These are phyloP conservation scores for Pestalotiopsis sp. DNA, from an alignment of 2,329 filamentous ascomycete species.

Conservation along the genomic window DNA sequence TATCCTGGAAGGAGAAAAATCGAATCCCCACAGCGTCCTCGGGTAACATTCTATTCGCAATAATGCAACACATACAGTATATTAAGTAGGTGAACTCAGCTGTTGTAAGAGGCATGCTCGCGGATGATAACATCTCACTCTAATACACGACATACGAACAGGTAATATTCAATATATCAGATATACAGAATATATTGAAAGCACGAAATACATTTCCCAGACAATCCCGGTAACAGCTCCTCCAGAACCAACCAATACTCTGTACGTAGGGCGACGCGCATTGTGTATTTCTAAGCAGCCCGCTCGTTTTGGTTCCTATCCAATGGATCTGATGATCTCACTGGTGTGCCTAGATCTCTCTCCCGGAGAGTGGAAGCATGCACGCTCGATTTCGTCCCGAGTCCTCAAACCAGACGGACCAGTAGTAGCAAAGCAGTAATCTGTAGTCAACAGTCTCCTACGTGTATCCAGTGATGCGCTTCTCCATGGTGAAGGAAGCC, in stretches of 20 bases:
- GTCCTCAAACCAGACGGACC: not conserved
- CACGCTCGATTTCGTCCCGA: not conserved
- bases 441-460: not conserved
- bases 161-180: too few species aligned
- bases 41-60: not conserved
- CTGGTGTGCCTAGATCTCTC: not conserved
- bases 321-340: not conserved
- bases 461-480: not conserved
- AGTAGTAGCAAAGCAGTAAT: not conserved
- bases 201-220: not conserved
- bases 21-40: not conserved
- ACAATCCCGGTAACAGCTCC: too few species aligned
- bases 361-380: not conserved
- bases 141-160: too few species aligned
- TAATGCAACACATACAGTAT: not conserved
- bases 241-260: too few species aligned
- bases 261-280: not conserved
- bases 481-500: not conserved
- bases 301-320: not conserved
- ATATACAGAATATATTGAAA: not conserved
- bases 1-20: not conserved
- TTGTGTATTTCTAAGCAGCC: constrained; percentile 4
- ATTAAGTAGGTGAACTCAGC: too few species aligned
- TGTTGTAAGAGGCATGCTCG: too few species aligned
- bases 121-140: too few species aligned